Evolutionary conservation across 768 basidiomycete genomes (phyloP), one percentile per base, ranked within the genome.

Genomic region (Russula ochroleuca): DNA sequence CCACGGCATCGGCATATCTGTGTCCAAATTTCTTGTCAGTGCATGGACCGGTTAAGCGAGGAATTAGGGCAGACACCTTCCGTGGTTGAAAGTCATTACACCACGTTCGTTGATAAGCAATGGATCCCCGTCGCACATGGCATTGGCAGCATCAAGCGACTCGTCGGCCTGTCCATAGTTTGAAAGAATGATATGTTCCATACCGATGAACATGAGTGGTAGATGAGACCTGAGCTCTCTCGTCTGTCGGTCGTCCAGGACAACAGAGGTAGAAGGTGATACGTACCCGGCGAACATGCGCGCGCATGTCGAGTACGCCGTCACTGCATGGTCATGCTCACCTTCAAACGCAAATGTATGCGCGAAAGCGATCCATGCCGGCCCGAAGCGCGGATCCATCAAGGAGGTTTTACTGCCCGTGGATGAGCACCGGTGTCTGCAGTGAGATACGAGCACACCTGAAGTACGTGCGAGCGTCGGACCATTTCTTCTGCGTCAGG

Each of bases 301-400:
- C 5, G 94, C 92, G 62, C 93, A 94, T 0, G 97, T 98, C 25
- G 96, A 98, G 74, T 99, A 99, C 1, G 97, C 96, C 0, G 94
- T 98, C 50, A 98, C 92, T 3, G 97, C 96, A 70, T 98, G 95
- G 69, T 98, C 96, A 77, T 98, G 97, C 73, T 99, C 97, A 17
- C 95, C 95, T 73, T 99, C 97, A 68, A 92, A 79, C 2, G 96
- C 93, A 77, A 97, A 99, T 0, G 94, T 94, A 74, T 99, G 97
- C 11, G 91, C 97, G 72, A 98, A 99, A 2, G 94, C 92, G 56
- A 98, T 85, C 97, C 97, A 99, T 0, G 96, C 93, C 11, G 97
- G 94, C 0, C 86, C 93, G 73, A 97, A 97, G 5, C 96, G 84
- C 21, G 95, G 92, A 72, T 99, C 96, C 87, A 98, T 94, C 15